phyloP scores from a whole-genome alignment of 331 rosid species.

The Saraca asoca region DNA sequence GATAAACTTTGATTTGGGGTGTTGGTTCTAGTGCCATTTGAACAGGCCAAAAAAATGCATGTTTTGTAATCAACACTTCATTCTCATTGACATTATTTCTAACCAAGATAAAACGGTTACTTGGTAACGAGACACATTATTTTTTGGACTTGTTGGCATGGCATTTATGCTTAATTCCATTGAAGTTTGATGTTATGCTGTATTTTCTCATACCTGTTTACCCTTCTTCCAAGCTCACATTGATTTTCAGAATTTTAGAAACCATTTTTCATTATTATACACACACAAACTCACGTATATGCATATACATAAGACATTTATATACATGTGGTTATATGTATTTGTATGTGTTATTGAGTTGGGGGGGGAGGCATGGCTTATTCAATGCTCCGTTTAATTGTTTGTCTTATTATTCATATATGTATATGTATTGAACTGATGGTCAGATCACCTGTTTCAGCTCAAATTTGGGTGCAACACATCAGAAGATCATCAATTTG shows the following conservation, averaged over 20 bases:
- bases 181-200: too few relatives aligned
- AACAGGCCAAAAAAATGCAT: neutral
- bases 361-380: neutral
- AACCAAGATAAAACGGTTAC: neutral
- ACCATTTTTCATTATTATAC: too few relatives aligned
- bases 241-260: too few relatives aligned
- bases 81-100: neutral
- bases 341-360: neutral
- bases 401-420: constrained; percentile 8
- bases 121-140: neutral
- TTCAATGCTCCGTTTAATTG: constrained; percentile 5
- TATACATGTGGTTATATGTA: too few relatives aligned
- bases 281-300: too few relatives aligned
- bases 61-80: neutral
- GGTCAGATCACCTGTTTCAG: constrained; percentile 51
- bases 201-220: too few relatives aligned
- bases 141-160: constrained; percentile 1
- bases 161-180: neutral
- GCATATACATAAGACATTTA: too few relatives aligned
- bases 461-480: constrained; percentile 73
- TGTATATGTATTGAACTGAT: constrained; percentile 32
- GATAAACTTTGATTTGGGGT: constrained; percentile 7
- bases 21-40: neutral
- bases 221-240: too few relatives aligned
- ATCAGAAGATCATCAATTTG: constrained; percentile 96